Evolutionary conservation across 2,329 filamentous ascomycete species (phyloP).

Genomic region (Reticulascus tulasneorum): DNA sequence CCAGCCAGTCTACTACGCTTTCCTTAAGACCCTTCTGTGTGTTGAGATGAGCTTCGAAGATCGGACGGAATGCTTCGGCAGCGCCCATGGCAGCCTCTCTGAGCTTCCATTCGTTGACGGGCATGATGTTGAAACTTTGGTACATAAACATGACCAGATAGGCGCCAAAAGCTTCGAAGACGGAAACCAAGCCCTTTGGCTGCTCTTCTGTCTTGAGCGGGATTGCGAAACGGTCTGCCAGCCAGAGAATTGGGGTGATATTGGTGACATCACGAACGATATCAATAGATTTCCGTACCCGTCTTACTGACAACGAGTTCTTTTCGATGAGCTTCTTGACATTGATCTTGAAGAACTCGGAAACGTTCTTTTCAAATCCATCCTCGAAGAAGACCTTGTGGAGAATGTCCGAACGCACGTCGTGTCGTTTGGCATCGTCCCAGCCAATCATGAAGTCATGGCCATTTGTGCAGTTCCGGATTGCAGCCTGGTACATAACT

Average conservation of each 20-base stretch:
- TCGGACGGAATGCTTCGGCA: too few relatives aligned
- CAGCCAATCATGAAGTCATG: slow-evolving; percentile 34
- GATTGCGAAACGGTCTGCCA: too few relatives aligned
- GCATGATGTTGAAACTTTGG: too few relatives aligned
- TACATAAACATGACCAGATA: too few relatives aligned
- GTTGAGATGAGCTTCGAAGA: too few relatives aligned
- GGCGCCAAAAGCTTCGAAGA: too few relatives aligned
- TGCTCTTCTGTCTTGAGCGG: too few relatives aligned
- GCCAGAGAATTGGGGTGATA: slow-evolving; percentile 23
- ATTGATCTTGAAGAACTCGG: slow-evolving; percentile 26
- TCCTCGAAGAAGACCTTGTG: slow-evolving; percentile 26
- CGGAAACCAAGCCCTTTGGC: too few relatives aligned
- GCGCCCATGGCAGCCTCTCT: too few relatives aligned
- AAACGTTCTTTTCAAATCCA: slow-evolving; percentile 27
- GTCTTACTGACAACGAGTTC: slow-evolving; percentile 30
- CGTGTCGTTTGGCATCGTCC: slow-evolving; percentile 25
- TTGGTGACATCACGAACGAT: slow-evolving; percentile 50
- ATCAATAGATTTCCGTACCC: slow-evolving; percentile 36
- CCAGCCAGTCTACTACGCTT: too few relatives aligned
- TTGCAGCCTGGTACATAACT: slow-evolving; percentile 29
- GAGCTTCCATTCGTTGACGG: too few relatives aligned
- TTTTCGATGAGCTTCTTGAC: slow-evolving; percentile 36
- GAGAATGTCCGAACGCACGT: slow-evolving; percentile 25
- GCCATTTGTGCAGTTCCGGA: slow-evolving; percentile 30
- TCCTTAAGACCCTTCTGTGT: too few relatives aligned